A percentile compares a stretch with the other conserved stretches of the same genome.
phyloP scores from a whole-genome alignment of 2,329 filamentous ascomycete species.

The Pyrenochaeta sp. region DNA sequence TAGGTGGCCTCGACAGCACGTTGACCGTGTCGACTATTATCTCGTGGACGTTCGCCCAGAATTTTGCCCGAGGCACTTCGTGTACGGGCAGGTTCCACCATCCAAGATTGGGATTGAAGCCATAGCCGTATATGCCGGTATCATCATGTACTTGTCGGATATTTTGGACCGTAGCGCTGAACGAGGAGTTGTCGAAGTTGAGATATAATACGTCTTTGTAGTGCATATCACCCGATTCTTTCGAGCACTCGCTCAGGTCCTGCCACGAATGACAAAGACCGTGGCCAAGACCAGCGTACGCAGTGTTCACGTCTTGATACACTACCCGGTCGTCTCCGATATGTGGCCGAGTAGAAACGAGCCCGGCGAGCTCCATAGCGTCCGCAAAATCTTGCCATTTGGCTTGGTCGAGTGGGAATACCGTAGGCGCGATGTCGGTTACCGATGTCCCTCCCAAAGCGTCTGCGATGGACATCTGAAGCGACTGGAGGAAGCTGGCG shows the following conservation, averaged over 20 bases:
- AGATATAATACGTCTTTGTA: conserved; percentile 32
- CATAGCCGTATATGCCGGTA: conserved; percentile 9
- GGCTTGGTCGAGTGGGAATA: conserved; percentile 19
- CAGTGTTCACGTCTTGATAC: conserved; percentile 28
- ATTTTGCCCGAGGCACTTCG: conserved; percentile 29
- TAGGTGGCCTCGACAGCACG: conserved; percentile 17
- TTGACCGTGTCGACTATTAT: conserved; percentile 22
- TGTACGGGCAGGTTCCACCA: conserved; percentile 38
- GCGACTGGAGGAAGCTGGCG: conserved; percentile 21
- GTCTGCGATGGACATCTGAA: conserved; percentile 23
- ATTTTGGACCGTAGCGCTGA: conserved; percentile 27
- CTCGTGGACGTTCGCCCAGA: conserved; percentile 33
- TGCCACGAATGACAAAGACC: conserved; percentile 21
- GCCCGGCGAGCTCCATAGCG: conserved; percentile 23
- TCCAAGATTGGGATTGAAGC: conserved; percentile 24
- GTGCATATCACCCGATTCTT: conserved; percentile 10
- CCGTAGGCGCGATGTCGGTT: conserved; percentile 22
- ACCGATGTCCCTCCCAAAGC: conserved; percentile 18
- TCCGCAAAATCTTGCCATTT: conserved; percentile 25
- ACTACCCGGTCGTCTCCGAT: not conserved
- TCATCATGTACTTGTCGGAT: conserved; percentile 14
- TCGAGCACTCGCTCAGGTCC: conserved; percentile 6
- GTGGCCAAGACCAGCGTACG: conserved; percentile 26
- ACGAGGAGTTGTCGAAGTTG: conserved; percentile 37
- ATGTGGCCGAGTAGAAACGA: conserved; percentile 12